phyloP scores from a whole-genome alignment of 208 protist species.

The Leishmania amazonensis region DNA sequence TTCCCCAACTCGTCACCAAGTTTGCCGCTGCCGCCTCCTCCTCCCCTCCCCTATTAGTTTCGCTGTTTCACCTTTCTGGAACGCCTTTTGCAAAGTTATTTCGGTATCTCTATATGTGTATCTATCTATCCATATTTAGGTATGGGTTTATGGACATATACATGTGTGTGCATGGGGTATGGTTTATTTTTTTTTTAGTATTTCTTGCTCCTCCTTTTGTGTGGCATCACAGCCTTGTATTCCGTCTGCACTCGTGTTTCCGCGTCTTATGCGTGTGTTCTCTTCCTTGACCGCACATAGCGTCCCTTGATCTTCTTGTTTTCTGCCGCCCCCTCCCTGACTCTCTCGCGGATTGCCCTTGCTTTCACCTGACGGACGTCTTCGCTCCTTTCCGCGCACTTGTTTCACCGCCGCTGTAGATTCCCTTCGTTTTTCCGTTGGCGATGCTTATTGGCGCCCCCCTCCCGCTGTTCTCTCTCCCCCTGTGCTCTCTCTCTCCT shows the following conservation, averaged over 20 bases:
- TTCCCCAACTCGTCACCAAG: constrained; percentile 3
- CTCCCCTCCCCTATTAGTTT: neutral
- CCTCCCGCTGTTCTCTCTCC: neutral
- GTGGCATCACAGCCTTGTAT: neutral
- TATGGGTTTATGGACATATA: neutral
- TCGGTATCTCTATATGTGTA: no score
- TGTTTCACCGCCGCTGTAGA: neutral
- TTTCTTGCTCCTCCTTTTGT: neutral
- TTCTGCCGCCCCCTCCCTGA: neutral
- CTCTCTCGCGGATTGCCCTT: neutral
- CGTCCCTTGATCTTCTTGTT: constrained; percentile 20
- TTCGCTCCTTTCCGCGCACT: neutral
- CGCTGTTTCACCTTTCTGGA: no score
- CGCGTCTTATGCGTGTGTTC: neutral
- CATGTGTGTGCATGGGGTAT: no score
- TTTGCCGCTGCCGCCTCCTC: neutral
- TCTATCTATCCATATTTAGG: neutral
- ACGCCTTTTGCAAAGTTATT: no score
- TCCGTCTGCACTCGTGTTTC: neutral
- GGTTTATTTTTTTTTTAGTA: no score
- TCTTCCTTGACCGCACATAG: neutral
- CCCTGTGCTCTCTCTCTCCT: neutral
- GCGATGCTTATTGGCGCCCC: constrained; percentile 4
- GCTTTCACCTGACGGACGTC: neutral
- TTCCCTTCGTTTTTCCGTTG: constrained; percentile 14